Base-by-base conservation (phyloP, 2,329 filamentous ascomycete genomes). In the Nemania diffusa region DNA sequence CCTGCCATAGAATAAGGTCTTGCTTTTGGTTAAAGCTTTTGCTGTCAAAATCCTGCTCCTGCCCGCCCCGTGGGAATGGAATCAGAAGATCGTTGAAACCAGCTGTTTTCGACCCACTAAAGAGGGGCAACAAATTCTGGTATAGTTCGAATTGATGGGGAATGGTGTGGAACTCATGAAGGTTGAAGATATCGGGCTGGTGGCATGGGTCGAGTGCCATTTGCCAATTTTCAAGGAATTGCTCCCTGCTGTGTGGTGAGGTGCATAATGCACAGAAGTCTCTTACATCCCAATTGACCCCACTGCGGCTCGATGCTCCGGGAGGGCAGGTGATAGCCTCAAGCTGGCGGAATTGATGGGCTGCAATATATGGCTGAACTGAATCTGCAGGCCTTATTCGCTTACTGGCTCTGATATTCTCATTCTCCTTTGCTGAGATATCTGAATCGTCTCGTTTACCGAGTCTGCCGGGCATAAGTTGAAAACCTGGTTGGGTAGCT, bases 61-160 rank as follows among this genome's bases (percentile, higher is more conserved):
- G 74, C 57, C 87, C 87, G 13, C 69, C 61, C 3, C 59, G 85
- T 78, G 72, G 84, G 82, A 87, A 74, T 0, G 93, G 92, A 59
- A 94, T 91, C 24, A 94, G 79, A 37, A 97, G 92, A 75, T 97
- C 93, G 69, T 86, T 88, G 79, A 92, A 95, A 4, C 89, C 89
- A 51, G 87, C 84, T 1, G 90, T 88, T 73, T 93, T 93, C 56
- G 88, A 90, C 65, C 91, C 85, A 69, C 92, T 92, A 79, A 96
- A 96, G 11, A 96, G 82, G 0, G 93, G 93, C 1, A 91, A 79
- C 3, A 96, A 83, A 22, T 90, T 83, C 68, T 88, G 85, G 0
- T 90, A 85, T 0, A 89, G 86, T 56, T 87, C 86, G 69, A 88
- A 83, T 0, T 86, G 83, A 7, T 90, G 86, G 0, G 90, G 87